Evolutionary conservation across 345 rosid genomes (phyloP).

Genomic region (Heritiera fomes): DNA sequence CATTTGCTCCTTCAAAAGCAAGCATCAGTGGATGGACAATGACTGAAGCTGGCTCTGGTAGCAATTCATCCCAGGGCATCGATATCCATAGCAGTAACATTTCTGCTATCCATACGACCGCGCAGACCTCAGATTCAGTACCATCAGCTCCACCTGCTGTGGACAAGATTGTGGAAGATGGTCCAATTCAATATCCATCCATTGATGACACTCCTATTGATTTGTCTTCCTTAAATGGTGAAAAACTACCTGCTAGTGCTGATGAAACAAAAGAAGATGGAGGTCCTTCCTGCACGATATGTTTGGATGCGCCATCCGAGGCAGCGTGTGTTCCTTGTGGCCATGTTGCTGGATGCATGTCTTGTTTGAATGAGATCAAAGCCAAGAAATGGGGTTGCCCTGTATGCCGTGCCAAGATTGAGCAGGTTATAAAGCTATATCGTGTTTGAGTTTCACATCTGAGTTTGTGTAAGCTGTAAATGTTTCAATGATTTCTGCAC

Average conservation of each 20-base stretch:
- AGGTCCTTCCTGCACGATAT: slow-evolving; percentile 56
- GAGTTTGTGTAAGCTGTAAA: not conserved
- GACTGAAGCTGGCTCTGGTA: slow-evolving; percentile 32
- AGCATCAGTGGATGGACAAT: slow-evolving; percentile 25
- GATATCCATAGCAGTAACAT: slow-evolving; percentile 22
- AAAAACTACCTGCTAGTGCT: slow-evolving; percentile 24
- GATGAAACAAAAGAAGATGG: slow-evolving; percentile 52
- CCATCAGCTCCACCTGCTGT: slow-evolving; percentile 69
- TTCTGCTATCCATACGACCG: slow-evolving; percentile 19
- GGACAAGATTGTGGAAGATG: slow-evolving; percentile 50
- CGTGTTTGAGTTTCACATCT: slow-evolving; percentile 50
- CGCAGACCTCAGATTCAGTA: slow-evolving; percentile 32
- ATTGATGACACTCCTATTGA: slow-evolving; percentile 66
- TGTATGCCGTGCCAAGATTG: slow-evolving; percentile 83
- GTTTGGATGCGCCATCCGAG: slow-evolving; percentile 92
- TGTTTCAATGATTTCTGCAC: not conserved
- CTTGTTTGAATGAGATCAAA: slow-evolving; percentile 83
- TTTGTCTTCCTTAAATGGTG: slow-evolving; percentile 35
- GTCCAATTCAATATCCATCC: slow-evolving; percentile 76
- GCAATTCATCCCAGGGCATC: slow-evolving; percentile 23
- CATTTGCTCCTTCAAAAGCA: slow-evolving; percentile 37
- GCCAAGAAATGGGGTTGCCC: slow-evolving; percentile 94
- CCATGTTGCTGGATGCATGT: slow-evolving; percentile 94
- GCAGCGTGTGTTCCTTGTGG: slow-evolving; percentile 99
- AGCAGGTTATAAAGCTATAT: slow-evolving; percentile 73